Conservation (phyloP, 768 basidiomycete species). For the Candolleomyces aberdarensis region DNA sequence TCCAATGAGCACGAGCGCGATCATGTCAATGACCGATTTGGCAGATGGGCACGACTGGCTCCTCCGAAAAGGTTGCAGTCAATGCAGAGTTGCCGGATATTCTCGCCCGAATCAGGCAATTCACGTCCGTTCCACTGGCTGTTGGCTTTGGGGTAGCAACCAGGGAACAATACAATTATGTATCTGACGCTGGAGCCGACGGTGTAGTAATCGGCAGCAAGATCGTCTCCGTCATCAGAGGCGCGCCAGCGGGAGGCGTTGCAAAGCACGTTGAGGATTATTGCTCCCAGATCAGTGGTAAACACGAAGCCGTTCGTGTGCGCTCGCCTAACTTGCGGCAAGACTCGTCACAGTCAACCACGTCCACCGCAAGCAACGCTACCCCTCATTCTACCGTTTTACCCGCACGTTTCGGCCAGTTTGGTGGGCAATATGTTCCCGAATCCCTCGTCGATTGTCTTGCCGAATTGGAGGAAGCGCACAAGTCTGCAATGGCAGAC, state of each 20-base stretch:
- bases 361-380: background rate
- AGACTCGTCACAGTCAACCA: constrained; percentile 16
- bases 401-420: constrained; percentile 87
- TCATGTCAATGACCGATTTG: background rate
- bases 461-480: constrained; percentile 86
- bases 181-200: constrained; percentile 87
- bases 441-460: constrained; percentile 94
- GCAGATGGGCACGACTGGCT: constrained; percentile 97
- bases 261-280: constrained; percentile 62
- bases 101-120: constrained; percentile 76
- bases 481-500: constrained; percentile 82
- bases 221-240: constrained; percentile 77
- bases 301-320: constrained; percentile 33
- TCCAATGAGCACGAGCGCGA: constrained; percentile 13
- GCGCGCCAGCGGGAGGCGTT: constrained; percentile 46
- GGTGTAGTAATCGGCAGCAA: constrained; percentile 93
- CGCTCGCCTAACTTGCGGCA: constrained; percentile 28
- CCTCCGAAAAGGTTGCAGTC: constrained; percentile 67
- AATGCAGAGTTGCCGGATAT: constrained; percentile 81
- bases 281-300: constrained; percentile 66
- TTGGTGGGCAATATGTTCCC: constrained; percentile 97
- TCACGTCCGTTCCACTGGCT: constrained; percentile 79
- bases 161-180: constrained; percentile 81
- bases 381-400: constrained; percentile 34
- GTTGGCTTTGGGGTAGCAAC: constrained; percentile 97